These are phyloP conservation scores for Venturia pyrina DNA, from an alignment of 2,329 filamentous ascomycete species.

Conservation along the genomic window DNA sequence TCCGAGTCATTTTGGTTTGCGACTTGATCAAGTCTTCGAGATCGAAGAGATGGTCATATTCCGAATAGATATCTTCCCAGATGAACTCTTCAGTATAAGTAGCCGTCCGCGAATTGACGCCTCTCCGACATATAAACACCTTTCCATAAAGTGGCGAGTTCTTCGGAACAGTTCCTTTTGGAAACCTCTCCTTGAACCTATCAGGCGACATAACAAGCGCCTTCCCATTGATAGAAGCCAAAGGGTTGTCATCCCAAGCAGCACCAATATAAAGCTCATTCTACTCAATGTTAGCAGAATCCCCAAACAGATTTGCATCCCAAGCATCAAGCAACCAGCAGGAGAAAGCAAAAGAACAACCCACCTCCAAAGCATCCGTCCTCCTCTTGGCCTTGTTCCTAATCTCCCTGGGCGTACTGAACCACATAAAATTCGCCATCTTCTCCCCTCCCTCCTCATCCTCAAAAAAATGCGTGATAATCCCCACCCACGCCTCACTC, in stretches of 20 bases:
- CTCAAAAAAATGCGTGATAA: constrained; percentile 74
- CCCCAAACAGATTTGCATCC: neutral
- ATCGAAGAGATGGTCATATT: constrained; percentile 53
- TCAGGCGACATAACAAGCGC: constrained; percentile 68
- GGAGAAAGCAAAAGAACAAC: constrained; percentile 15
- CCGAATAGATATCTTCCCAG: constrained; percentile 77
- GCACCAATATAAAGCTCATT: constrained; percentile 90
- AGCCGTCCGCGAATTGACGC: constrained; percentile 78
- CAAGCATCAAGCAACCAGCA: neutral
- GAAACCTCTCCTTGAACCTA: constrained; percentile 58
- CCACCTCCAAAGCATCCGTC: constrained; percentile 62
- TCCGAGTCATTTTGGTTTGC: constrained; percentile 63
- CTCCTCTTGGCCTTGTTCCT: constrained; percentile 74
- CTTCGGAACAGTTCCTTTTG: constrained; percentile 63
- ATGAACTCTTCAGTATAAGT: constrained; percentile 86
- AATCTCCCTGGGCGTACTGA: constrained; percentile 83
- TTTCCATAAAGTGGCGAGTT: constrained; percentile 69
- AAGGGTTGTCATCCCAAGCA: constrained; percentile 75
- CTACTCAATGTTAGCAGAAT: constrained; percentile 28
- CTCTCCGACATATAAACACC: constrained; percentile 79
- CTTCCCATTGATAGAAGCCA: constrained; percentile 84
- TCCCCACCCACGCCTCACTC: constrained; percentile 84
- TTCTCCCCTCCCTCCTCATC: constrained; percentile 63
- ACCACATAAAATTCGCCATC: constrained; percentile 89
- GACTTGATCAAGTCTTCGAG: constrained; percentile 59